Evolutionary conservation across 2,329 filamentous ascomycete genomes (phyloP).

Genomic region (Ceratocystis harringtonii): DNA sequence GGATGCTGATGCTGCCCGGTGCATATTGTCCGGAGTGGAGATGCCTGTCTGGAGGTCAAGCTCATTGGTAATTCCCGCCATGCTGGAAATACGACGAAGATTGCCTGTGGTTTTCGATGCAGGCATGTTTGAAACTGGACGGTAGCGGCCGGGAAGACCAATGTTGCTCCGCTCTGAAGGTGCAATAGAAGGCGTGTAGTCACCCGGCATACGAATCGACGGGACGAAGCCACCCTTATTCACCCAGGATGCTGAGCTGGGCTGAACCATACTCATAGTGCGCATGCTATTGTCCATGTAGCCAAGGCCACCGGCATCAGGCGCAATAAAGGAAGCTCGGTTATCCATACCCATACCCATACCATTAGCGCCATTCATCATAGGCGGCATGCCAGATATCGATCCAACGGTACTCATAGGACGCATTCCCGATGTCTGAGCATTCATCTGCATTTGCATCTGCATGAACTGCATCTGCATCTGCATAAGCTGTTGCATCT

Average conservation of each 20-base stretch:
- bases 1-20: slow-evolving; percentile 21
- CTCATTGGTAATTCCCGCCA: slow-evolving; percentile 19
- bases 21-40: slow-evolving; percentile 29
- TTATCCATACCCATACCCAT: slow-evolving; percentile 26
- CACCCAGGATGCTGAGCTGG: slow-evolving; percentile 42
- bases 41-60: slow-evolving; percentile 1
- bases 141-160: slow-evolving; percentile 76
- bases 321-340: slow-evolving; percentile 34
- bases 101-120: slow-evolving; percentile 21
- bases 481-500: slow-evolving; percentile 39
- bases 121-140: slow-evolving; percentile 62
- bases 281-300: slow-evolving; percentile 37
- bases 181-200: slow-evolving; percentile 81
- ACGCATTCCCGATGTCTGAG: slow-evolving; percentile 11
- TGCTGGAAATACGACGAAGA: slow-evolving; percentile 8
- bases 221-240: slow-evolving; percentile 35
- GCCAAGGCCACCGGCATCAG: slow-evolving; percentile 32
- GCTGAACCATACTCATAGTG: slow-evolving; percentile 75
- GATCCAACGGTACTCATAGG: slow-evolving; percentile 13
- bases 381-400: slow-evolving; percentile 35
- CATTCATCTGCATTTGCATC: slow-evolving; percentile 78
- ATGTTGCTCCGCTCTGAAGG: slow-evolving; percentile 92
- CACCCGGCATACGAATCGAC: slow-evolving; percentile 35
- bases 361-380: slow-evolving; percentile 39
- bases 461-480: slow-evolving; percentile 80